phyloP scores from a whole-genome alignment of 495 filamentous ascomycete genomes.

The Polyplosphaeria fusca region DNA sequence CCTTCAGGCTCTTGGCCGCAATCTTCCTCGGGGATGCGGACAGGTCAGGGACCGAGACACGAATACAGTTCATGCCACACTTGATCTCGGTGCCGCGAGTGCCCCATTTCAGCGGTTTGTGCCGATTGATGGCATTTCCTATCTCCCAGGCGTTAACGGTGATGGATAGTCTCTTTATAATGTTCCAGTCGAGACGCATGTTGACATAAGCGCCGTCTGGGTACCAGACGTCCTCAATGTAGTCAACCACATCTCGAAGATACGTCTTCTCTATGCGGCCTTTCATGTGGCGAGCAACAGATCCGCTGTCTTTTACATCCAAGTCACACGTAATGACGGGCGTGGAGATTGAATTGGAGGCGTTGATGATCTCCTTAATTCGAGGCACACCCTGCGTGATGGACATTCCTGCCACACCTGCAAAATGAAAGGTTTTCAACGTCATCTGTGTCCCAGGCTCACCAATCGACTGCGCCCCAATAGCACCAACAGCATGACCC shows the following conservation, averaged over 20 bases:
- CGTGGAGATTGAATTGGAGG: conserved; percentile 86
- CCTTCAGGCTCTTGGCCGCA: conserved; percentile 42
- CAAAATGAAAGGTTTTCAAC: conserved; percentile 99
- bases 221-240: conserved; percentile 80
- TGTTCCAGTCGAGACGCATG: conserved; percentile 72
- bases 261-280: conserved; percentile 87
- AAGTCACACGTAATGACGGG: conserved; percentile 86
- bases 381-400: conserved; percentile 98
- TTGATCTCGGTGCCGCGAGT: conserved; percentile 48
- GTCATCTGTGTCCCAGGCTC: conserved; percentile 99
- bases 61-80: conserved; percentile 44
- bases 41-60: conserved; percentile 49
- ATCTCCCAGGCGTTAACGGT: conserved; percentile 70
- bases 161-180: conserved; percentile 72
- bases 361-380: conserved; percentile 99
- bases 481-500: conserved; percentile 94
- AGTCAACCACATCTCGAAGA: conserved; percentile 69
- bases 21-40: conserved; percentile 5
- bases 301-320: conserved; percentile 62
- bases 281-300: conserved; percentile 82
- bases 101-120: conserved; percentile 73
- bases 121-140: conserved; percentile 63
- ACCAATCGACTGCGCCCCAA: conserved; percentile 96
- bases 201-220: conserved; percentile 66
- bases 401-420: conserved; percentile 98